These are phyloP conservation scores for Scheffersomyces segobiensis DNA, from an alignment of 1,139 yeast genomes.

Conservation along the genomic window DNA sequence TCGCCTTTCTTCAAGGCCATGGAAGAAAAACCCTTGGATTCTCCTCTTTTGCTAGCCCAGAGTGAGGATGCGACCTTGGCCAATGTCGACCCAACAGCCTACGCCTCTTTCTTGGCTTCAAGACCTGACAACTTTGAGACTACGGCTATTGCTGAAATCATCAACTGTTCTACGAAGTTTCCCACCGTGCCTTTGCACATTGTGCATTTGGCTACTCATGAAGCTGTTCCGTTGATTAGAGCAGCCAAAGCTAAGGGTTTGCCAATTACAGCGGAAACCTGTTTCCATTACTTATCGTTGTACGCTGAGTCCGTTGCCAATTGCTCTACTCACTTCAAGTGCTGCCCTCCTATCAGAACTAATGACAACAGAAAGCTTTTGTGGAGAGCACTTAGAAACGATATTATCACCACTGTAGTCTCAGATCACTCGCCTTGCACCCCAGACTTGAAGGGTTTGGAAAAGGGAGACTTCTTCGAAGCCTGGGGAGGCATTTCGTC, in stretches of 20 bases:
- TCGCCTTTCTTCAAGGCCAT: conserved; percentile 18
- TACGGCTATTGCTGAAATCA: conserved; percentile 73
- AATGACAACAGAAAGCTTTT: conserved; percentile 66
- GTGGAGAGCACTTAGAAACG: conserved; percentile 73
- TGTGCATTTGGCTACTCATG: conserved; percentile 84
- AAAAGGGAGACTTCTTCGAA: conserved; percentile 80
- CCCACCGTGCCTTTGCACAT: conserved; percentile 80
- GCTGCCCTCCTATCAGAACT: conserved; percentile 92
- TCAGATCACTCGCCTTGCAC: conserved; percentile 97
- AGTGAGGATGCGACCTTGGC: conserved; percentile 42
- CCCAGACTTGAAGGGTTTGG: conserved; percentile 80
- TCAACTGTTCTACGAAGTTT: conserved; percentile 55
- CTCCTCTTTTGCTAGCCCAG: conserved; percentile 52
- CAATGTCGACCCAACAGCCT: conserved; percentile 63
- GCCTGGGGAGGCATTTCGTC: conserved; percentile 99
- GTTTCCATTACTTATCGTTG: conserved; percentile 85
- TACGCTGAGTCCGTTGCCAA: conserved; percentile 75
- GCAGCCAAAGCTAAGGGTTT: conserved; percentile 62
- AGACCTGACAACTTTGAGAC: conserved; percentile 89
- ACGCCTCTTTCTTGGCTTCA: conserved; percentile 74
- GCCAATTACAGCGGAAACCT: conserved; percentile 81
- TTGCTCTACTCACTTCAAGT: conserved; percentile 80
- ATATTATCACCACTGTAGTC: conserved; percentile 79
- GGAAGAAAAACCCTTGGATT: conserved; percentile 14
- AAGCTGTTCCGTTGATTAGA: conserved; percentile 71